These are phyloP conservation scores for Forsythia viridissima DNA, from an alignment of 257 asterid species.

Conservation along the genomic window DNA sequence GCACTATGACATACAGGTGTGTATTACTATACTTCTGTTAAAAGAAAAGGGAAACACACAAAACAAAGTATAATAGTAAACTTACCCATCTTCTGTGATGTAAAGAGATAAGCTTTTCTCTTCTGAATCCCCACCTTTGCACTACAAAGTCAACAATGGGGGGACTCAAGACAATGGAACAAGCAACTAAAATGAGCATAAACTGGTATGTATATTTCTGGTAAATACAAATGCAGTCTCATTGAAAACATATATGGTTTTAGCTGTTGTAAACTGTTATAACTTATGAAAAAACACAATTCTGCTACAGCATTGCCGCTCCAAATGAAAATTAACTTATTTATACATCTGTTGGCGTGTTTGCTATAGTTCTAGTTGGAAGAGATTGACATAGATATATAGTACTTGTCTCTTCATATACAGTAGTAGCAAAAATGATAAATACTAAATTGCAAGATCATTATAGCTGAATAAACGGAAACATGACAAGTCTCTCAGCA, in stretches of 20 bases:
- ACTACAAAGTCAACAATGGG: slow-evolving; percentile 51
- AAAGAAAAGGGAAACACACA: neutral
- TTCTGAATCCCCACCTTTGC: slow-evolving; percentile 65
- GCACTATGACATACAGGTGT: slow-evolving; percentile 43
- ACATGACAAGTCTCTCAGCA: neutral
- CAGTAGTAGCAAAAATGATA: neutral
- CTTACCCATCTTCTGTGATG: slow-evolving; percentile 66
- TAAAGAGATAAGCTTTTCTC: slow-evolving; percentile 81
- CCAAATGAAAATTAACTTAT: neutral
- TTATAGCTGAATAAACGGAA: slow-evolving; percentile 9
- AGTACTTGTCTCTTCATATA: neutral
- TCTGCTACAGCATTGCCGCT: neutral
- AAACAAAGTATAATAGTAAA: slow-evolving; percentile 15
- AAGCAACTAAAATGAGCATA: neutral
- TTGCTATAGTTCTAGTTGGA: neutral
- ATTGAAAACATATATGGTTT: neutral
- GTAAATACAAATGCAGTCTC: neutral
- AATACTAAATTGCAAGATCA: neutral
- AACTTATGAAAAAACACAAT: neutral
- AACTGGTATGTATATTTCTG: neutral
- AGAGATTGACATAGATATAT: neutral
- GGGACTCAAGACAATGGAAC: slow-evolving; percentile 16
- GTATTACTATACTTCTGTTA: slow-evolving; percentile 27
- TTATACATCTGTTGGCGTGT: neutral
- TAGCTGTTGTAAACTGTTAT: neutral